Evolutionary conservation across 495 filamentous ascomycete species (phyloP), one percentile per base, ranked within the genome.

Genomic region (Achaetomiella virescens): DNA sequence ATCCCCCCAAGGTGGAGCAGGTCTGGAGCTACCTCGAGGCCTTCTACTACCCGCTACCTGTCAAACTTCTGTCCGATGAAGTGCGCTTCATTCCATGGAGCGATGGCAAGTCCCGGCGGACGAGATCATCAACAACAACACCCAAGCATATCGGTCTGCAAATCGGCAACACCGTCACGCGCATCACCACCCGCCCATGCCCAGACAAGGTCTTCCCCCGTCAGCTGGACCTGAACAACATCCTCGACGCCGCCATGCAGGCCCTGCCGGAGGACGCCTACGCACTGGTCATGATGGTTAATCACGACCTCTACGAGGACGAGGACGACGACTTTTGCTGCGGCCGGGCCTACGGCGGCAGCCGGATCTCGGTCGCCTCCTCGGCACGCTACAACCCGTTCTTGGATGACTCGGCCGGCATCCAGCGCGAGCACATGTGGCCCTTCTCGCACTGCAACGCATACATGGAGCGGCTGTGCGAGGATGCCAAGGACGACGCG

Each of bases 261-360:
- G 71, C 79, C 15, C 61, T 88, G 0, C 83, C 83, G 0, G 52
- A 65, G 3, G 81, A 87, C 68, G 84, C 84, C 4, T 84, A 85
- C 53, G 72, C 82, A 0, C 56, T 87, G 3, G 54, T 84, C 6
- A 54, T 88, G 48, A 59, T 88, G 5, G 66, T 81, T 0, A 61
- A 83, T 17, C 80, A 85, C 18, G 86, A 89, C 61, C 63, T 88
- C 37, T 88, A 81, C 64, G 83, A 88, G 61, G 78, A 81, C 59
- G 81, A 84, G 3, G 78, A 86, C 4, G 85, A 87, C 54, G 78
- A 80, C 27, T 88, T 86, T 56, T 82, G 78, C 54, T 87, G 84
- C 60, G 86, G 84, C 3, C 72, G 81, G 25, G 84, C 86, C 17
- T 88, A 86, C 57, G 85, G 84, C 14, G 81, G 76, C 1, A 80